A percentile compares a stretch with the other conserved stretches of the same genome.
Conservation (phyloP, 805 yeast species). For the Cephaloascus albidus region DNA sequence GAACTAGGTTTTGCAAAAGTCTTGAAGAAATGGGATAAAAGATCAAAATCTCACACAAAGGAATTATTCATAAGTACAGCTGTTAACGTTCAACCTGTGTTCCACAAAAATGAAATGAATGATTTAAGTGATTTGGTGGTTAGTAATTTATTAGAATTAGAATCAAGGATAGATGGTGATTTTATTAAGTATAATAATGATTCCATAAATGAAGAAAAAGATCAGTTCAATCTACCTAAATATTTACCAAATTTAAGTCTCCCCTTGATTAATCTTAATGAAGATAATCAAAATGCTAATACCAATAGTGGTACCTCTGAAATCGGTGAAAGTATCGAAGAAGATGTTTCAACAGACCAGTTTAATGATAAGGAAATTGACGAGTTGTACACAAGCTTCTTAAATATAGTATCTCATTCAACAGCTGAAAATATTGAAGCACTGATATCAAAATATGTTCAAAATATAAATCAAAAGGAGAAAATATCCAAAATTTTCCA, state of each 20-base stretch:
- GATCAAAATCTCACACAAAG: conserved; percentile 90
- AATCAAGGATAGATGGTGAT: conserved; percentile 42
- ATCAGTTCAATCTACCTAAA: background rate
- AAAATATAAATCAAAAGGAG: too few relatives aligned
- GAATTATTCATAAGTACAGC: conserved; percentile 88
- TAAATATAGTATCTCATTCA: conserved; percentile 31
- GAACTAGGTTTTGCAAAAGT: conserved; percentile 96
- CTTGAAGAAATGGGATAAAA: conserved; percentile 95
- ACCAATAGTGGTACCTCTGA: background rate
- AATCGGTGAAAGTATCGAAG: conserved; percentile 2
- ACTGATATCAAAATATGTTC: too few relatives aligned
- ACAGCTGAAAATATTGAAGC: too few relatives aligned
- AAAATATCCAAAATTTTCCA: background rate
- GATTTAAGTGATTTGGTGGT: conserved; percentile 72
- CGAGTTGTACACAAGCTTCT: conserved; percentile 64
- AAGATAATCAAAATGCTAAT: conserved; percentile 1
- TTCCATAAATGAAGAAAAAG: conserved; percentile 9
- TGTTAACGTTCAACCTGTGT: conserved; percentile 93
- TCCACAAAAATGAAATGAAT: conserved; percentile 82
- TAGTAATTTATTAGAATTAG: conserved; percentile 61
- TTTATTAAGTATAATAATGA: conserved; percentile 7
- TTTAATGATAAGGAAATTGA: conserved; percentile 46
- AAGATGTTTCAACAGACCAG: too few relatives aligned
- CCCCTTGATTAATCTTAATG: too few relatives aligned
- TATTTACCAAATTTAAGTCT: too few relatives aligned